Evolutionary conservation across 306 rosid species (phyloP).

Genomic region (Astragalus glycyphyllos): DNA sequence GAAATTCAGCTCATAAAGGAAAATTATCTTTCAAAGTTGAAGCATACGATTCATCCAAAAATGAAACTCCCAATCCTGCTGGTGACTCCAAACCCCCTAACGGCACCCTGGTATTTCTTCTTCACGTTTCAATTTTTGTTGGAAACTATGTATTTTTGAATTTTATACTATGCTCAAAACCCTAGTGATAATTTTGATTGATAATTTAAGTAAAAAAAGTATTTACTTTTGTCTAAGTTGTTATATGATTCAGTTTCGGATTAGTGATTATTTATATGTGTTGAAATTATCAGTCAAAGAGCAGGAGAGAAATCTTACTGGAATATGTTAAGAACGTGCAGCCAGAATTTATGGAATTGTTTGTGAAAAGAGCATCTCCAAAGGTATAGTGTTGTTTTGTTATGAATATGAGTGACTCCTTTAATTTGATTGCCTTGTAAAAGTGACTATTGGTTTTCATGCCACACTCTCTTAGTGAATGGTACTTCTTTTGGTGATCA

Average conservation of each 20-base stretch:
- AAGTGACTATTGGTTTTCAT: conserved; percentile 18
- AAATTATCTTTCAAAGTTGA: conserved; percentile 39
- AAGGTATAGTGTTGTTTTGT: conserved; percentile 57
- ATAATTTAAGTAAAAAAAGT: background rate
- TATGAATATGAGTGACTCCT: background rate
- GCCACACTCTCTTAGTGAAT: background rate
- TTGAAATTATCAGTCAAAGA: conserved; percentile 68
- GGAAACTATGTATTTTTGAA: background rate
- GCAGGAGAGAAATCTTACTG: conserved; percentile 88
- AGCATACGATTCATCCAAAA: conserved; percentile 50
- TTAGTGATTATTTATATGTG: conserved; percentile 12
- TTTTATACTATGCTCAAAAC: background rate
- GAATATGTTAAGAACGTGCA: conserved; percentile 95
- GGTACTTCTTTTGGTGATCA: conserved; percentile 43
- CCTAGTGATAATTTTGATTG: background rate
- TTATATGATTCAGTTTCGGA: conserved; percentile 36
- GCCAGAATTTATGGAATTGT: conserved; percentile 98
- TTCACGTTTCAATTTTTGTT: background rate
- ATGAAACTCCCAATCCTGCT: conserved; percentile 43
- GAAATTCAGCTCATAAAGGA: conserved; percentile 38
- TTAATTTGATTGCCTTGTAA: conserved; percentile 6
- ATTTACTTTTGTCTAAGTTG: conserved; percentile 11
- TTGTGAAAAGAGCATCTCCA: conserved; percentile 93
- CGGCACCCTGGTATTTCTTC: conserved; percentile 52
- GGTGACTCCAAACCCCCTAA: conserved; percentile 56